Evolutionary conservation across 352 stramenopile genomes (phyloP).

Genomic region (Plasmopara viticola): DNA sequence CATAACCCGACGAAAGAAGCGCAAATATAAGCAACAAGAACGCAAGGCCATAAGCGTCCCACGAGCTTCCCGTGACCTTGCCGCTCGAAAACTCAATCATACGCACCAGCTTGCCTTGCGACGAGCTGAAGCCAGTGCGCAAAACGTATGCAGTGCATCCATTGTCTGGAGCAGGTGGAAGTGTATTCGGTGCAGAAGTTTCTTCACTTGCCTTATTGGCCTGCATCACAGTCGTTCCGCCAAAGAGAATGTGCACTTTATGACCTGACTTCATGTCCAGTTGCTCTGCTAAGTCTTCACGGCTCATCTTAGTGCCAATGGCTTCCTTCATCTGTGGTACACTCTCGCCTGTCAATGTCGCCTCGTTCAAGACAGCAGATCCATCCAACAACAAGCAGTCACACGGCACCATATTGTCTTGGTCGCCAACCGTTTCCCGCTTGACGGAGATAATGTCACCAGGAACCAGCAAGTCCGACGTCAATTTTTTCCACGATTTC

Average conservation of each 20-base stretch:
- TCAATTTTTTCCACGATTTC: slow-evolving; percentile 78
- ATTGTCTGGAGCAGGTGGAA: slow-evolving; percentile 81
- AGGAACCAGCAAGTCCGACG: slow-evolving; percentile 85
- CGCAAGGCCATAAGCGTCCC: slow-evolving; percentile 95
- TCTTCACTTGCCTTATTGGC: slow-evolving; percentile 45
- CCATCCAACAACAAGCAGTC: slow-evolving; percentile 95
- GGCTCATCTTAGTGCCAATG: slow-evolving; percentile 71
- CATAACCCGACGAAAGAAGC: slow-evolving; percentile 90
- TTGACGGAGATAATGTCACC: slow-evolving; percentile 93
- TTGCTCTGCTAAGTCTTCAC: slow-evolving; percentile 57
- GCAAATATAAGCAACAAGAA: slow-evolving; percentile 95
- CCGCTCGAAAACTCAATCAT: slow-evolving; percentile 98
- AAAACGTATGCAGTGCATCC: slow-evolving; percentile 94
- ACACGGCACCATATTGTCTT: slow-evolving; percentile 88
- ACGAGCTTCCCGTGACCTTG: slow-evolving; percentile 92
- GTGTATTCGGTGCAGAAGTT: slow-evolving; percentile 11
- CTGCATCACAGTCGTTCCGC: slow-evolving; percentile 89
- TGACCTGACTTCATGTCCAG: slow-evolving; percentile 85
- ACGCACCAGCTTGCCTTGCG: slow-evolving; percentile 96
- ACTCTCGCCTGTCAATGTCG: slow-evolving; percentile 97
- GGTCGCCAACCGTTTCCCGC: slow-evolving; percentile 72
- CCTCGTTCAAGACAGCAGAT: slow-evolving; percentile 96
- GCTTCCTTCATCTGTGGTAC: slow-evolving; percentile 97
- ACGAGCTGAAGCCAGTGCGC: slow-evolving; percentile 96
- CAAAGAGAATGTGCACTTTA: slow-evolving; percentile 91